These are phyloP conservation scores for Lunasporangiospora selenospora DNA, from an alignment of 192 early-diverging fungal species.

Conservation along the genomic window DNA sequence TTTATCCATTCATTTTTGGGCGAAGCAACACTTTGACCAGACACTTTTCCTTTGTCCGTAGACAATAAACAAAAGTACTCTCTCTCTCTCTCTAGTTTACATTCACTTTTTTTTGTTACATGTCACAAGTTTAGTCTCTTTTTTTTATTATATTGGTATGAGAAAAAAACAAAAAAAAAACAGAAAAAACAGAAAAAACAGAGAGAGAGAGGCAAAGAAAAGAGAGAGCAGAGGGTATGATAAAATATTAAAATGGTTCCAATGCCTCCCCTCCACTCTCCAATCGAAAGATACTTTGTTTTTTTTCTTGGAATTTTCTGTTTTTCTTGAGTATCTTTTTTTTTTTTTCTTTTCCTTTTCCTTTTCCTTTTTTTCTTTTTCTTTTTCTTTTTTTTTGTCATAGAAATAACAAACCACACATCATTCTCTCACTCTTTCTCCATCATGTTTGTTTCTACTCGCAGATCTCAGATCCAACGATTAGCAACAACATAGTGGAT, in stretches of 20 bases:
- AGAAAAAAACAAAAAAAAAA: background rate
- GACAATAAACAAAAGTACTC: too few species aligned
- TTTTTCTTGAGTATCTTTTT: background rate
- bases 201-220: background rate
- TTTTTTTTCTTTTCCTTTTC: constrained; percentile 6
- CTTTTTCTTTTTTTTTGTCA: background rate
- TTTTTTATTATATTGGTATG: background rate
- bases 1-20: too few species aligned
- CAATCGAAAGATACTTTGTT: too few species aligned
- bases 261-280: too few species aligned
- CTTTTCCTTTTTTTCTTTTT: constrained; percentile 1
- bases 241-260: background rate
- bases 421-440: background rate
- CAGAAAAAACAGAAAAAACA: background rate
- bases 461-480: background rate
- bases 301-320: too few species aligned
- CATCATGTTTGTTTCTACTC: background rate
- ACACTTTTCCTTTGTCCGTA: too few species aligned
- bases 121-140: background rate
- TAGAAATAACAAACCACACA: background rate
- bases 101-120: background rate
- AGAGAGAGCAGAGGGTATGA: background rate
- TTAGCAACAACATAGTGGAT: background rate
- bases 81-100: too few species aligned
- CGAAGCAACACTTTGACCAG: too few species aligned